These are phyloP conservation scores for Luzula sylvatica DNA, from an alignment of 176 grass and related monocot species.

Conservation along the genomic window DNA sequence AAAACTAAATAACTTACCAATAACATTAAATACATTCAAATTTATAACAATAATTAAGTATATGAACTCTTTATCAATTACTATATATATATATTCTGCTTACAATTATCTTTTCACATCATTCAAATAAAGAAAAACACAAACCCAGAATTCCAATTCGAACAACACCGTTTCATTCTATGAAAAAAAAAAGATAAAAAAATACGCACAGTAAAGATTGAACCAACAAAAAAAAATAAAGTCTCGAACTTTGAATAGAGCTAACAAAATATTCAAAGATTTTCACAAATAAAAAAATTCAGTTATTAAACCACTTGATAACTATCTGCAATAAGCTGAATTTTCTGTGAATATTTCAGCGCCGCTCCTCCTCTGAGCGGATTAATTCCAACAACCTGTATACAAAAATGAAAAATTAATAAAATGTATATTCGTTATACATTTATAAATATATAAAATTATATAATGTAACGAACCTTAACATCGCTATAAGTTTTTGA, in stretches of 20 bases:
- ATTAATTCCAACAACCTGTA: constrained; percentile 39
- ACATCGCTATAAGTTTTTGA: constrained; percentile 68
- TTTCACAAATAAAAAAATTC: not conserved
- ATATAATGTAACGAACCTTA: constrained; percentile 30
- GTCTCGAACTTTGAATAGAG: not conserved
- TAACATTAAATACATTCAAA: too few relatives aligned
- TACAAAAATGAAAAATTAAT: not conserved
- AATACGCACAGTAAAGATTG: not conserved
- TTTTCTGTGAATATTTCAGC: constrained; percentile 49
- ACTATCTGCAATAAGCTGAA: constrained; percentile 40
- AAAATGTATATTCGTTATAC: not conserved
- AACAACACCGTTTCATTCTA: not conserved
- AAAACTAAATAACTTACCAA: too few relatives aligned
- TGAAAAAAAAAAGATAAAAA: not conserved
- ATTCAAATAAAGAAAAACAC: constrained; percentile 2
- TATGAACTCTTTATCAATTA: too few relatives aligned
- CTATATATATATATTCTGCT: too few relatives aligned
- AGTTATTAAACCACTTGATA: constrained; percentile 57
- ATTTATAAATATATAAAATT: not conserved
- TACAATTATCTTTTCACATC: not conserved
- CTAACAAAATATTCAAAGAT: not conserved
- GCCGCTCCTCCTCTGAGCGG: constrained; percentile 45
- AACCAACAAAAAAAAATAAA: not conserved
- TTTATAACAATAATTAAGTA: too few relatives aligned
- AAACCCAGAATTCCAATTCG: not conserved